Conservation (phyloP, 805 yeast species). For the Ogataea salicorniae region DNA sequence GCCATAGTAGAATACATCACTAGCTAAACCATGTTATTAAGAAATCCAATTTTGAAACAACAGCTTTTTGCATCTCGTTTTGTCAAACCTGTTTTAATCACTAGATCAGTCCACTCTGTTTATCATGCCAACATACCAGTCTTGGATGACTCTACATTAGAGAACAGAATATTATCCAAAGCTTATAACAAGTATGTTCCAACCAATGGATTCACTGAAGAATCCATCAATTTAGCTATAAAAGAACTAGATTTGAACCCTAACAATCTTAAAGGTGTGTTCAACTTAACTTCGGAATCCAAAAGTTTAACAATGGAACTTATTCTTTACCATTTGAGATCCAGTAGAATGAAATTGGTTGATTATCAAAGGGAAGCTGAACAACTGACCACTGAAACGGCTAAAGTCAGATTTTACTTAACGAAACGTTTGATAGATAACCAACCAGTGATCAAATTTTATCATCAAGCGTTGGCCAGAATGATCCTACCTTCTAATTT, state of each 20-base stretch:
- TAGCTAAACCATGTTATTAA: not conserved
- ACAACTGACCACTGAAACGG: slow-evolving; percentile 17
- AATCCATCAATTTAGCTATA: slow-evolving; percentile 40
- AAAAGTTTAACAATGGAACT: slow-evolving; percentile 36
- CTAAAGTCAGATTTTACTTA: slow-evolving; percentile 28
- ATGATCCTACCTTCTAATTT: slow-evolving; percentile 63
- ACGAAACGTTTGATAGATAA: slow-evolving; percentile 48
- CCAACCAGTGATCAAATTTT: slow-evolving; percentile 37
- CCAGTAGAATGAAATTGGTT: slow-evolving; percentile 35
- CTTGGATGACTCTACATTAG: slow-evolving; percentile 29
- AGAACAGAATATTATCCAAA: slow-evolving; percentile 31
- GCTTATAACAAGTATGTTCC: slow-evolving; percentile 37
- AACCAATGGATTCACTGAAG: slow-evolving; percentile 37
- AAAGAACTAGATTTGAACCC: slow-evolving; percentile 34
- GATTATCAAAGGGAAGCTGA: slow-evolving; percentile 24
- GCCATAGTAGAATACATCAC: too few relatives aligned
- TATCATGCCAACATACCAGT: slow-evolving; percentile 35
- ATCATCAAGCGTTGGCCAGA: slow-evolving; percentile 50
- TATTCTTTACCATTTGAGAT: slow-evolving; percentile 41
- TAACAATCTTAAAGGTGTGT: slow-evolving; percentile 37
- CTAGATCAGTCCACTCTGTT: slow-evolving; percentile 33
- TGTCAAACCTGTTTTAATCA: not conserved
- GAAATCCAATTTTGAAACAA: not conserved
- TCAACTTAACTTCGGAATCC: slow-evolving; percentile 29
- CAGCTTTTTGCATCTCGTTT: not conserved